Evolutionary conservation across 768 basidiomycete species (phyloP).

Genomic region (Podaxis rugospora): DNA sequence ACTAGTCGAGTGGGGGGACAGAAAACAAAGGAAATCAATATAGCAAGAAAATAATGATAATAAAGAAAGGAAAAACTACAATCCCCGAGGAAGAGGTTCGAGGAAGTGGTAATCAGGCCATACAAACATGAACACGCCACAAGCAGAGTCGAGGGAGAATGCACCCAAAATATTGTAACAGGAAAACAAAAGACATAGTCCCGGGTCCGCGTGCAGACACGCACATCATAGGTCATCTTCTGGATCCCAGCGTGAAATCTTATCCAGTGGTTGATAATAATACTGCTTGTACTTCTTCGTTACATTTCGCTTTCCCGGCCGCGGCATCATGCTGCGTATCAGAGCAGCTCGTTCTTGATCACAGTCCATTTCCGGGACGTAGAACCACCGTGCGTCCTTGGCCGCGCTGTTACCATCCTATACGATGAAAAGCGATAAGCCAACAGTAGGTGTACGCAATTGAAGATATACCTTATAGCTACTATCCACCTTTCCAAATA

Average conservation of each 20-base stretch:
- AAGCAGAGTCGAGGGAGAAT: background rate
- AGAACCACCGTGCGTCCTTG: slow-evolving; percentile 70
- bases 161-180: background rate
- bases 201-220: background rate
- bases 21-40: background rate
- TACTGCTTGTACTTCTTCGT: slow-evolving; percentile 87
- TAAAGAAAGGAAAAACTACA: background rate
- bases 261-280: slow-evolving; percentile 72
- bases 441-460: slow-evolving; percentile 4
- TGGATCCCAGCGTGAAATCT: slow-evolving; percentile 69
- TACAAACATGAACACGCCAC: background rate
- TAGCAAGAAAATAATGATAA: background rate
- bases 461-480: slow-evolving; percentile 46
- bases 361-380: slow-evolving; percentile 66
- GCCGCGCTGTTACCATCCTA: slow-evolving; percentile 47
- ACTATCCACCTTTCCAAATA: slow-evolving; percentile 72
- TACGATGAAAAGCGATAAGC: background rate
- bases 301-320: slow-evolving; percentile 65
- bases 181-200: background rate
- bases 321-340: slow-evolving; percentile 70
- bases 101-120: background rate
- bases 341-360: slow-evolving; percentile 68
- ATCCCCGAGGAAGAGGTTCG: background rate
- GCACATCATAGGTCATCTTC: slow-evolving; percentile 51
- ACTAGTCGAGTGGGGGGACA: background rate